Conservation (phyloP, 2,329 filamentous ascomycete species). For the Diplodia sapinea region DNA sequence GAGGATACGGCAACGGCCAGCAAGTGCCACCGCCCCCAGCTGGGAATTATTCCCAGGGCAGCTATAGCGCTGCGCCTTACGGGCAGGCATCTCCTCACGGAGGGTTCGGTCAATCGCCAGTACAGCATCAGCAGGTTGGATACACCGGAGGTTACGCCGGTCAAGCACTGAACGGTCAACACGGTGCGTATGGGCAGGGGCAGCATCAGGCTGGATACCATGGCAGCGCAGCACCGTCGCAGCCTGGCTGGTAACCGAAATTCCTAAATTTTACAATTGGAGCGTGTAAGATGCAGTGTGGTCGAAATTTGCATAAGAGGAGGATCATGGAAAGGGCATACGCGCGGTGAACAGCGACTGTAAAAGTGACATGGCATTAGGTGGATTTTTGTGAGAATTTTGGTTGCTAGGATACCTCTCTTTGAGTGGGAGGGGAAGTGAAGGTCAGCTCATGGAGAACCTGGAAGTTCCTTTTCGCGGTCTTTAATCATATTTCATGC, state of each 20-base stretch:
- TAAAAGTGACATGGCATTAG: conserved; percentile 17
- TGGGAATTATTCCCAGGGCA: not conserved
- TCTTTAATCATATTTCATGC: not conserved
- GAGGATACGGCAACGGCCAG: conserved; percentile 2
- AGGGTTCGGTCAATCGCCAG: conserved; percentile 13
- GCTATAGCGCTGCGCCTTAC: conserved; percentile 9
- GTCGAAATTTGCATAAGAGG: conserved; percentile 21
- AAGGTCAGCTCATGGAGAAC: not conserved
- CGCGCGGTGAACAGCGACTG: not conserved
- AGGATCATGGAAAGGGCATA: conserved; percentile 1
- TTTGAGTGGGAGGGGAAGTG: not conserved
- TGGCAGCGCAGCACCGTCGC: conserved; percentile 5
- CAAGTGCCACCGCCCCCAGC: conserved; percentile 17
- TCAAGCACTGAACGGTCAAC: conserved; percentile 5
- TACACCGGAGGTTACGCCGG: not conserved
- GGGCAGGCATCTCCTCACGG: conserved; percentile 14
- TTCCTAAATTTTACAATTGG: not conserved
- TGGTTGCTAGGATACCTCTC: conserved; percentile 15
- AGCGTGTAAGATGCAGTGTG: conserved; percentile 25
- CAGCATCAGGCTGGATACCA: conserved; percentile 23
- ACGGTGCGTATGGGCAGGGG: conserved; percentile 9
- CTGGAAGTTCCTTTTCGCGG: not conserved
- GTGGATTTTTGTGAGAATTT: not conserved
- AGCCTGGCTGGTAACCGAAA: conserved; percentile 23
- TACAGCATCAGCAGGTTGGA: conserved; percentile 15